A percentile compares a stretch with the other conserved stretches of the same genome.
Evolutionary conservation across 148 eudicot species (phyloP).

Genomic region (Nyssa sinensis): DNA sequence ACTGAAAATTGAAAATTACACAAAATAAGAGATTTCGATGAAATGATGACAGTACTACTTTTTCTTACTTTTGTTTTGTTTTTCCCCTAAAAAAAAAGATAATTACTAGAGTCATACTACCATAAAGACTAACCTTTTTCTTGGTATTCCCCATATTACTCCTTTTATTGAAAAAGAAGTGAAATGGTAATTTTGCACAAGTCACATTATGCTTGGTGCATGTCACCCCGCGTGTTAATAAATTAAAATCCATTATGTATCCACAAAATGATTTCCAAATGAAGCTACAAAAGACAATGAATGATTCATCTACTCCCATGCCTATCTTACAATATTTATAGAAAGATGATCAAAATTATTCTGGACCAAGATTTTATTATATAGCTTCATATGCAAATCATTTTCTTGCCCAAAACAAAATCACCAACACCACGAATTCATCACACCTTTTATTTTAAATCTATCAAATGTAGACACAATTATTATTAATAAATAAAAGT

Average conservation of each 20-base stretch:
- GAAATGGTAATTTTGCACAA: neutral
- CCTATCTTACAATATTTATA: neutral
- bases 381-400: no score
- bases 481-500: neutral
- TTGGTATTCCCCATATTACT: no score
- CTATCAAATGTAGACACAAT: no score
- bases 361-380: no score
- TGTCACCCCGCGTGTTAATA: neutral
- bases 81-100: no score
- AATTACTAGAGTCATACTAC: neutral
- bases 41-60: neutral
- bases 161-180: neutral
- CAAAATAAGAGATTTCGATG: neutral
- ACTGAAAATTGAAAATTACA: conserved; percentile 40
- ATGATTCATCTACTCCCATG: neutral
- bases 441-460: neutral
- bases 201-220: neutral
- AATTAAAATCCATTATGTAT: neutral
- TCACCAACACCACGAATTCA: neutral
- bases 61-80: no score
- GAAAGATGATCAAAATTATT: no score
- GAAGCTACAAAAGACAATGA: neutral
- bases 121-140: neutral
- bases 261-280: neutral
- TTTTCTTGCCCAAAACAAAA: no score